Base-by-base conservation (phyloP, 352 stramenopile genomes). In the Phytophthora capsici region DNA sequence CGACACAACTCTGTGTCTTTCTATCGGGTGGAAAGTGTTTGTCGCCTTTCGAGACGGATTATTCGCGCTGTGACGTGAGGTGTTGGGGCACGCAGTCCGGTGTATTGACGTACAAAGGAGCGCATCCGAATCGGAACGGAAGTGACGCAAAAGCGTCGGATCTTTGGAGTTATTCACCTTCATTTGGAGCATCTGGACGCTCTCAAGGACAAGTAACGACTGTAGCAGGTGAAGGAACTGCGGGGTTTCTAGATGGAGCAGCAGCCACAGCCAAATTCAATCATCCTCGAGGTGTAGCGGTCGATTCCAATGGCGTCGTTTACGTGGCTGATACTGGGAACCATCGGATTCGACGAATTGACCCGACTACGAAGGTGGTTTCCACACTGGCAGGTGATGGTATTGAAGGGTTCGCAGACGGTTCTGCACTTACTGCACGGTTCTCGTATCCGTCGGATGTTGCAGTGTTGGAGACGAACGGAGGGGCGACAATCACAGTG, bases 321-420 rank as follows among this genome's bases (percentile, higher is more conserved):
- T 99, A 98, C 70, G 92, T 99, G 3, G 93, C 93, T 1, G 96
- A 99, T 71, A 98, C 89, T 16, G 89, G 89, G 32, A 99, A 99
- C 73, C 95, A 98, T 67, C 50, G 89, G 9, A 97, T 98, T 36
- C 76, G 94, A n/a, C 78, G 78, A 30, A 90, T 98, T 30, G 80
- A 93, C 44, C 70, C 77, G 0, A 58, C 28, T 2, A 79, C 71
- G 0, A 65, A 82, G 26, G 69, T 37, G 1, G 84, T 91, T 13
- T 63, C 75, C 1, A 94, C 83, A 1, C 50, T 93, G 3, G 82
- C 82, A 17, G 84, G 86, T 5, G 65, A 85, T n/a, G 80, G 80
- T 1, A 56, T 61, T 2, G 54, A 87, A 47, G 80, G 85, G 0
- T 81, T 75, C 51, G 28, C 57, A 10, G 84, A 94, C 17, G 84